Conservation (phyloP, 768 basidiomycete species). For the Gymnopilus junonius region DNA sequence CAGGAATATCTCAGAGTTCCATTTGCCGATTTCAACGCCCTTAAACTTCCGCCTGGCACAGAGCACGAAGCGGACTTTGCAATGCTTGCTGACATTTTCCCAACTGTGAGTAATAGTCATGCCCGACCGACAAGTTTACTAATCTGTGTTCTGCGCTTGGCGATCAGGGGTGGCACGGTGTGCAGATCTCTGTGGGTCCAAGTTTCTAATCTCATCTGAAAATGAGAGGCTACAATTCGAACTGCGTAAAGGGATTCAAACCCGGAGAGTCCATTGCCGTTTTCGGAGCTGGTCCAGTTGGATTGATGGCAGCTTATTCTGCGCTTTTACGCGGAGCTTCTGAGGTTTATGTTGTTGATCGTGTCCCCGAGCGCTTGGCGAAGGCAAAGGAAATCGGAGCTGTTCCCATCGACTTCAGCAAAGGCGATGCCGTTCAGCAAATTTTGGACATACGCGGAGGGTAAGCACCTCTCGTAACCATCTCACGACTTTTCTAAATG, state of each 20-base stretch:
- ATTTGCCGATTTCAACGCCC: constrained; percentile 60
- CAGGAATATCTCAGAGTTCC: constrained; percentile 61
- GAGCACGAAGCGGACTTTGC: constrained; percentile 61
- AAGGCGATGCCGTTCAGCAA: constrained; percentile 52
- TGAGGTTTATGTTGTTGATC: constrained; percentile 58
- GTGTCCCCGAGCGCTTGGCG: constrained; percentile 54
- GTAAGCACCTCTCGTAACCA: constrained; percentile 27
- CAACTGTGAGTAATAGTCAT: constrained; percentile 42
- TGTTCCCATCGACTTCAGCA: constrained; percentile 51
- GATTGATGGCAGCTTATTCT: constrained; percentile 63
- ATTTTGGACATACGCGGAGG: constrained; percentile 49
- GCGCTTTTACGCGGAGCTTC: constrained; percentile 55
- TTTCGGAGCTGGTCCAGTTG: constrained; percentile 58
- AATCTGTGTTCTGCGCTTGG: background rate
- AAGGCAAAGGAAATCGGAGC: constrained; percentile 59
- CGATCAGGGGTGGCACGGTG: constrained; percentile 54
- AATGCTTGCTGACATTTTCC: constrained; percentile 58
- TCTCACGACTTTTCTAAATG: background rate
- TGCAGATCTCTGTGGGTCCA: constrained; percentile 45
- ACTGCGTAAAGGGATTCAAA: constrained; percentile 43
- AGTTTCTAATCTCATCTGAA: background rate
- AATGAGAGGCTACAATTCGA: background rate
- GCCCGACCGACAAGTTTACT: background rate
- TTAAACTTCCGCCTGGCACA: constrained; percentile 55
- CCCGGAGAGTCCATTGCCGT: constrained; percentile 57